phyloP scores from a whole-genome alignment of 1,284 basidiomycete genomes.

The Gomphus bonarii region DNA sequence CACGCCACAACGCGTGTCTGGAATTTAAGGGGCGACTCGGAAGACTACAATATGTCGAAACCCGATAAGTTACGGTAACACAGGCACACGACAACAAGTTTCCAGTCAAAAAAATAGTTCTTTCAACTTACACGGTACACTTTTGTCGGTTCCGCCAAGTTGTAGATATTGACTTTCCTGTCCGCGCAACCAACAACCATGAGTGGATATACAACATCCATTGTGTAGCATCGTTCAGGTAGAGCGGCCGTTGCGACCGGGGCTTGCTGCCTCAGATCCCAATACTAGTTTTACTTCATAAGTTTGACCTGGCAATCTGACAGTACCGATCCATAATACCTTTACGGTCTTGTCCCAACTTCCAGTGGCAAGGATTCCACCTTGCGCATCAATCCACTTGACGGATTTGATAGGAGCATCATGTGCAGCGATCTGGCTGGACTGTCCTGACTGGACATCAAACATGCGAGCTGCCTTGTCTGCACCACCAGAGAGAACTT shows the following conservation, averaged over 20 bases:
- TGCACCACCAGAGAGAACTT: conserved; percentile 77
- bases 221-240: conserved; percentile 40
- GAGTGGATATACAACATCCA: conserved; percentile 32
- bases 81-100: background rate
- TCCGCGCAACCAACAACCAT: conserved; percentile 45
- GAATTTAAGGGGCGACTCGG: conserved; percentile 42
- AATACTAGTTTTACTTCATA: conserved; percentile 27
- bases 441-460: conserved; percentile 67
- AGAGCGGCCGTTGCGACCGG: conserved; percentile 33
- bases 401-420: conserved; percentile 75
- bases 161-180: conserved; percentile 38
- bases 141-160: conserved; percentile 33
- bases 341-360: conserved; percentile 91
- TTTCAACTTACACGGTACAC: conserved; percentile 24
- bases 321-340: conserved; percentile 27
- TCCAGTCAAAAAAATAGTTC: background rate
- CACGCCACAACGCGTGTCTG: conserved; percentile 42
- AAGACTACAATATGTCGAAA: conserved; percentile 17
- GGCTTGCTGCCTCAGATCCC: conserved; percentile 33
- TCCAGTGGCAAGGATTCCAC: conserved; percentile 72
- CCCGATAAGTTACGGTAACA: background rate
- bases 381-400: conserved; percentile 63
- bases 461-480: conserved; percentile 80
- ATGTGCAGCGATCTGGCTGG: conserved; percentile 72
- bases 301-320: background rate